These are phyloP conservation scores for Draba incana DNA, from an alignment of 345 rosid species.

Conservation along the genomic window DNA sequence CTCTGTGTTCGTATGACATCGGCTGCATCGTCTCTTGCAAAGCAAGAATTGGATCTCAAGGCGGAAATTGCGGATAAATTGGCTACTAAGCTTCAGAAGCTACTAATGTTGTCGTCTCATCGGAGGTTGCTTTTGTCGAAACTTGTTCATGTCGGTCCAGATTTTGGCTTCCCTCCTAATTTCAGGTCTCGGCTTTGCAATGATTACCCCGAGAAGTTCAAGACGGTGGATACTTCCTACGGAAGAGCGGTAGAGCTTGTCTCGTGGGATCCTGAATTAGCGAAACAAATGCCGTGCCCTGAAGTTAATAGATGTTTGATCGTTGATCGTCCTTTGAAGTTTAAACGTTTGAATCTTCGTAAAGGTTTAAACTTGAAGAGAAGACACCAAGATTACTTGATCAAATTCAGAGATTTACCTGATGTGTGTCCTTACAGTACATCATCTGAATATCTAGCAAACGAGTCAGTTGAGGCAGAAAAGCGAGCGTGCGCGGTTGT, in stretches of 20 bases:
- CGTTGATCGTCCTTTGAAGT: slow-evolving; percentile 84
- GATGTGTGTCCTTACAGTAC: slow-evolving; percentile 72
- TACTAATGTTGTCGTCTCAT: slow-evolving; percentile 86
- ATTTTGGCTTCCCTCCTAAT: slow-evolving; percentile 89
- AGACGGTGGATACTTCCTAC: slow-evolving; percentile 72
- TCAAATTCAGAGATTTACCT: slow-evolving; percentile 66
- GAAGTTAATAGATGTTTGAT: slow-evolving; percentile 52
- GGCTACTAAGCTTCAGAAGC: slow-evolving; percentile 80
- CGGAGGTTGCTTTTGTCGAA: slow-evolving; percentile 70
- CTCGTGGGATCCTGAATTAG: slow-evolving; percentile 67
- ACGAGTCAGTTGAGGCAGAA: slow-evolving; percentile 70
- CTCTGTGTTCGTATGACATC: slow-evolving; percentile 82
- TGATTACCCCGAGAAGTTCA: slow-evolving; percentile 74
- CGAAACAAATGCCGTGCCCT: slow-evolving; percentile 49
- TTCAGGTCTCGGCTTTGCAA: slow-evolving; percentile 86
- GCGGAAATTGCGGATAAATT: slow-evolving; percentile 58
- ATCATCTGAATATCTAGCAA: slow-evolving; percentile 47
- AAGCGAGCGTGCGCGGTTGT: slow-evolving; percentile 79
- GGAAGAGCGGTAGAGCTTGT: slow-evolving; percentile 93
- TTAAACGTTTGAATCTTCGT: slow-evolving; percentile 72
- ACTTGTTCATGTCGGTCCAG: slow-evolving; percentile 82
- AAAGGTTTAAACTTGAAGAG: slow-evolving; percentile 80
- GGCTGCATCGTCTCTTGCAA: slow-evolving; percentile 64
- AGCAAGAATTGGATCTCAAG: slow-evolving; percentile 55
- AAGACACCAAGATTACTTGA: slow-evolving; percentile 58